Evolutionary conservation across 495 filamentous ascomycete genomes (phyloP), one percentile per base, ranked within the genome.

Genomic region (Halenospora varia): DNA sequence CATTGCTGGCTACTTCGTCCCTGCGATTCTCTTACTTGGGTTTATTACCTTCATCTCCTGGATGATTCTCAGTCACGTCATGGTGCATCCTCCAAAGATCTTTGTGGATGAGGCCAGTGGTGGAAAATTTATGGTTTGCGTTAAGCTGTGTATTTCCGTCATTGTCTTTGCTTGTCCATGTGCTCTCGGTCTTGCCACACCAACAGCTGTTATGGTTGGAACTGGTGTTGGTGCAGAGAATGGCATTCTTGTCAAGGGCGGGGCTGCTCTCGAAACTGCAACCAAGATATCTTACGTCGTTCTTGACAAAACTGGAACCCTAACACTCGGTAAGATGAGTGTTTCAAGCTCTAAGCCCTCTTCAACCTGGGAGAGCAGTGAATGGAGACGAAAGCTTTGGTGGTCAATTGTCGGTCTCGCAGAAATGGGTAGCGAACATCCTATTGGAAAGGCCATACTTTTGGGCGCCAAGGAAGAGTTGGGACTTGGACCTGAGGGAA

Each of bases 121-220:
- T 53, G 94, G 94, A 24, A 88, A 85, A 65, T 75, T 97, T 49
- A 96, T 97, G 90, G 89, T 99, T 2, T 99, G 95, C 67, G 74
- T 97, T 52, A 95, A 99, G 74, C 83, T 99, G 13, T 97, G 95
- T 70, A 99, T 99, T 61, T 94, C 95, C 0, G 94, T 99, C 53
- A 96, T 99, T 68, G 95, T 97, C 19, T 96, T 99, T 71, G 94
- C 94, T 3, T 99, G 94, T 68, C 94, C 94, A 17, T 99, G 94
- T 64, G 95, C 95, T 0, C 78, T 99, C 22, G 94, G 94, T 49
- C 82, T 99, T 15, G 89, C 89, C 41, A 97, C 94, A 0, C 94
- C 94, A 1, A 99, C 94, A 0, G 94, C 94, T 1, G 92, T 99
- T 62, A 97, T 99, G 95, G 94, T 99, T 2, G 94, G 95, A 13